These are phyloP conservation scores for Apiospora pterosperma DNA, from an alignment of 2,329 filamentous ascomycete species.

Conservation along the genomic window DNA sequence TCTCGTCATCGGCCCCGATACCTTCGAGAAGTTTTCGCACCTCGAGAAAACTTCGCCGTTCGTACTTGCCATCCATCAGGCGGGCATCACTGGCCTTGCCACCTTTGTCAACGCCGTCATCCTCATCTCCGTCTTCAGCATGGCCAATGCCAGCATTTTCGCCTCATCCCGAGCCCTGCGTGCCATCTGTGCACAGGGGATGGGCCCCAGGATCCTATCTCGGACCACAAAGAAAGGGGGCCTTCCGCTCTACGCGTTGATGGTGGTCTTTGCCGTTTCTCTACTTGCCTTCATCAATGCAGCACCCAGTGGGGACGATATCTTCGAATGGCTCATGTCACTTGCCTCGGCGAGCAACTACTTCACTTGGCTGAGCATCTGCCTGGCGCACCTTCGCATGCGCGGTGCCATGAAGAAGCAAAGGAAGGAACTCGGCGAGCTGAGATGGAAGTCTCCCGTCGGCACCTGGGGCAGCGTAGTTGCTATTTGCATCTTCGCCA, in stretches of 20 bases:
- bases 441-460: conserved; percentile 18
- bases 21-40: conserved; percentile 14
- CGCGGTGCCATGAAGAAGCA: conserved; percentile 37
- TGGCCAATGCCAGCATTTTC: conserved; percentile 39
- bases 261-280: conserved; percentile 56
- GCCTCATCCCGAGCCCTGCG: conserved; percentile 33
- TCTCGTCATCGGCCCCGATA: conserved; percentile 27
- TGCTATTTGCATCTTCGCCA: conserved; percentile 24
- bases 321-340: conserved; percentile 54
- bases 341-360: conserved; percentile 43
- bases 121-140: conserved; percentile 30
- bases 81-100: conserved; percentile 23
- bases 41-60: conserved; percentile 17
- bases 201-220: conserved; percentile 28
- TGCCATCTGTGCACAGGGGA: conserved; percentile 31
- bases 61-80: conserved; percentile 23
- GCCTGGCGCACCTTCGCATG: conserved; percentile 42
- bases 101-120: conserved; percentile 34
- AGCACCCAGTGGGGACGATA: conserved; percentile 47
- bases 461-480: conserved; percentile 27
- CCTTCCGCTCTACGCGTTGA: conserved; percentile 66
- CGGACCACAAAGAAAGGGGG: conserved; percentile 62
- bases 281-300: conserved; percentile 69
- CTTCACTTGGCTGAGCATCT: conserved; percentile 47
- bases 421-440: conserved; percentile 23